A percentile compares a stretch with the other conserved stretches of the same genome.
These are phyloP conservation scores for Puccinellia tenuiflora DNA, from an alignment of 176 grass and related monocot species.

Conservation along the genomic window DNA sequence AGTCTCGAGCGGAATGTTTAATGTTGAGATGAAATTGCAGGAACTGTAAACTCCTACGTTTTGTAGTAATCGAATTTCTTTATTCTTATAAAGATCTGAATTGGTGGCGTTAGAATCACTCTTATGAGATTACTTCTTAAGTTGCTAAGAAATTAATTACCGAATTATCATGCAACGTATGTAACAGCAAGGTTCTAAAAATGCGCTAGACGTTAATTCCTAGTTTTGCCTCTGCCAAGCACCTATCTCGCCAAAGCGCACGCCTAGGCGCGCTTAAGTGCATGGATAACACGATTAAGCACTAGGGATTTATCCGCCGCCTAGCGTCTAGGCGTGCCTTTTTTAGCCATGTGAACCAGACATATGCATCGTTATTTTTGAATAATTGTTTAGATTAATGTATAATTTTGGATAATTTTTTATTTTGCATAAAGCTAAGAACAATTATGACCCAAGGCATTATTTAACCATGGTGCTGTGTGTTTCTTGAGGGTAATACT, in stretches of 20 bases:
- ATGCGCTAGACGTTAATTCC: too few relatives aligned
- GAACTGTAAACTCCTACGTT: background rate
- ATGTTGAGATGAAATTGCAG: background rate
- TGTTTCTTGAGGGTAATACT: too few relatives aligned
- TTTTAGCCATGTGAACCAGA: background rate
- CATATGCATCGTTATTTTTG: background rate
- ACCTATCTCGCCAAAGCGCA: too few relatives aligned
- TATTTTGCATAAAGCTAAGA: background rate
- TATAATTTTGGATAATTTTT: background rate
- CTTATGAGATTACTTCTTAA: too few relatives aligned
- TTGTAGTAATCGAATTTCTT: too few relatives aligned
- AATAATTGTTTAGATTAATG: background rate
- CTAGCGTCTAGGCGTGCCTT: too few relatives aligned
- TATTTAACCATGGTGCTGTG: too few relatives aligned
- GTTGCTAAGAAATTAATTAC: background rate
- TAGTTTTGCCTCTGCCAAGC: too few relatives aligned
- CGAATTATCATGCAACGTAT: background rate
- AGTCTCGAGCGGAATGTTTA: background rate
- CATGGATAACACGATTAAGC: too few relatives aligned
- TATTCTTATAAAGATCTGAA: background rate
- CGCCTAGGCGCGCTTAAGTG: too few relatives aligned
- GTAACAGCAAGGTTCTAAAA: background rate
- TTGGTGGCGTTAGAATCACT: background rate
- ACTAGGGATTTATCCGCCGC: too few relatives aligned
- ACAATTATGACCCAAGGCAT: background rate